Evolutionary conservation across 164 flowering plant genomes (phyloP), one percentile per base, ranked within the genome.

Genomic region (Magnolia sinica): DNA sequence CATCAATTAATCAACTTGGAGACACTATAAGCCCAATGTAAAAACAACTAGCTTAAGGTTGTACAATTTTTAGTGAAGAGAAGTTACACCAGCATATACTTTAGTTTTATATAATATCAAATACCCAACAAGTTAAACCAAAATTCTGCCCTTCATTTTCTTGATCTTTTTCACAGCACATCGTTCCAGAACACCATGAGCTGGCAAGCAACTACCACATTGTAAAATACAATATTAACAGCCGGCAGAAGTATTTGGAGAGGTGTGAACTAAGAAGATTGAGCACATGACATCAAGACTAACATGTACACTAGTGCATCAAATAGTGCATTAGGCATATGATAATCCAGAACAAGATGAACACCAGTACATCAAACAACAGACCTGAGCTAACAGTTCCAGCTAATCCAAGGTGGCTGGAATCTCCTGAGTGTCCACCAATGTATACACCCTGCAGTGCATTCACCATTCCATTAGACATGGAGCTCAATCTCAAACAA

Each of bases 341-440:
- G n/a, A 68, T 24, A 22, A 8, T 65, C 68, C 22, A 65, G 61
- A 55, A 55, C 16, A 16, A 3, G 50, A 68, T 18, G 7, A 68
- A 68, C 29, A 11, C 27, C 10, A 68, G 37, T 20, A 23, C 37
- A 58, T 19, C 63, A 18, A 23, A 61, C 37, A 67, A 81, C 83
- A 80, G 78, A 95, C 99, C 99, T 88, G 98, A 77, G 80, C 89
- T 89, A 73, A 78, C 78, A 77, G 83, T 50, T 79, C 87, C 90
- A 51, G 91, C 78, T 71, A 83, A 85, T 8, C 88, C 90, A 19
- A 88, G 80, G 59, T 75, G 87, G 78, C 81, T 76, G 76, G 87
- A 77, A 80, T 93, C 94, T 51, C 86, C 70, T 24, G 87, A 87
- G 77, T 68, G 70, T 76, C 86, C 89, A 75, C 93, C 87, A 5